Base-by-base conservation (phyloP, 2,329 filamentous ascomycete species). In the Domatiomyces catenatus region DNA sequence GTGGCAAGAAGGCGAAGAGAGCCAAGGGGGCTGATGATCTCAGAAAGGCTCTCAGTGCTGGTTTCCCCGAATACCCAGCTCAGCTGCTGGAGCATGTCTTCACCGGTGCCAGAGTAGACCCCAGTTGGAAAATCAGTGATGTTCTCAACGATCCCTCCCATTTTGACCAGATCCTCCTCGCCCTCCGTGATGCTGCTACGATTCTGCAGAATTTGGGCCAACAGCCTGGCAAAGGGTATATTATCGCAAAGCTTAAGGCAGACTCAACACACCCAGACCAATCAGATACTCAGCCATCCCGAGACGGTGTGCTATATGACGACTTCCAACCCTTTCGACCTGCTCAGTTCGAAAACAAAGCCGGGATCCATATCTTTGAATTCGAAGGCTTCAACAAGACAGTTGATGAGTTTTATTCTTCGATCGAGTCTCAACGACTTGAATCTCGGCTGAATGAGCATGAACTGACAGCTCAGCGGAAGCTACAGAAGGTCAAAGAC, bases 371-470 rank as follows among this genome's bases (percentile, higher is more conserved):
- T 2, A 79, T 94, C 15, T 62, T 96, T 10, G 78, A 86, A 49
- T 88, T 89, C 57, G 76, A 86, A 5, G 84, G 81, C 8, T 96
- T 93, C 71, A 95, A 95, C 66, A 84, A 84, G 62, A 92, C 88
- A 0, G 88, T 94, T 0, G 92, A 98, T 63, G 86, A 94, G 58
- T 98, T 95, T 70, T 96, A 94, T 66, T 96, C 92, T 0, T 96
- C 90, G 0, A 79, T 96, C 22, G 92, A 98, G 67, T 87, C 89
- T 0, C 90, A 95, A 64, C 94, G 86, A 63, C 74, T 96, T 1
- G 84, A 94, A 64, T 93, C 86, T 1, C 77, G 81, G 49, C 69
- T 96, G 3, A 80, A 79, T 3, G 90, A 96, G 64, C 79, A 83
- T 47, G 88, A 98, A 65, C 80, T 83, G 18, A 74, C 76, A 3